These are phyloP conservation scores for Lactarius psammicola DNA, from an alignment of 768 basidiomycete genomes.

Conservation along the genomic window DNA sequence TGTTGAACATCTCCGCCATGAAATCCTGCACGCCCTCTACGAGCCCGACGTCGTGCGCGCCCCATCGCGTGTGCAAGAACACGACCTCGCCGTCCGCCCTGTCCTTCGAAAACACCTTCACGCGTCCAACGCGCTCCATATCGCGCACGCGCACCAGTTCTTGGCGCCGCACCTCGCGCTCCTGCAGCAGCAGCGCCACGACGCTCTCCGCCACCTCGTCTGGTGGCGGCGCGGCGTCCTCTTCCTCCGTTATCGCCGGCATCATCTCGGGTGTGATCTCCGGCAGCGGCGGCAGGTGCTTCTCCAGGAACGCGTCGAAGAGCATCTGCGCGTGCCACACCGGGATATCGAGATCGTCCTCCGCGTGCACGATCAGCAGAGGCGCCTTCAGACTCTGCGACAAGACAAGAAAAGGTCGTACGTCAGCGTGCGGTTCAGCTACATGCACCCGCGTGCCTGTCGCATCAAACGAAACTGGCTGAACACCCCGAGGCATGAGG, in stretches of 20 bases:
- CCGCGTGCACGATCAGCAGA: constrained; percentile 71
- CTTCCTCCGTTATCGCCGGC: constrained; percentile 30
- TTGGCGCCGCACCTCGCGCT: constrained; percentile 43
- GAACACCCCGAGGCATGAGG: not conserved
- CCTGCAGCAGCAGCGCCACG: constrained; percentile 39
- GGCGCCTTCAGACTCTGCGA: constrained; percentile 62
- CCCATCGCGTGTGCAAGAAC: constrained; percentile 55
- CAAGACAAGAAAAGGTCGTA: not conserved
- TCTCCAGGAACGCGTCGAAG: constrained; percentile 65
- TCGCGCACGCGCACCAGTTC: constrained; percentile 46
- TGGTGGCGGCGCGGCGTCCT: constrained; percentile 5
- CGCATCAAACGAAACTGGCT: not conserved
- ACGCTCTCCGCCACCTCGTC: constrained; percentile 48
- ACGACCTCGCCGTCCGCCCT: constrained; percentile 45
- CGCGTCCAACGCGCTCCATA: constrained; percentile 49
- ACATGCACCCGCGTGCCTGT: not conserved
- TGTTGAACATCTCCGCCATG: constrained; percentile 35
- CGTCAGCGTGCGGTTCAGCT: not conserved
- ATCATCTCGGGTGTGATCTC: constrained; percentile 37
- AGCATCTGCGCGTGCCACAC: constrained; percentile 64
- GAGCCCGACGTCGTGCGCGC: constrained; percentile 58
- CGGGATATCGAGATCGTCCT: constrained; percentile 73
- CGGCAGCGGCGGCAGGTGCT: constrained; percentile 47
- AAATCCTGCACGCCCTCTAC: constrained; percentile 71
- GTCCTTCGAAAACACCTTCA: constrained; percentile 52